Base-by-base conservation (phyloP, 1,284 basidiomycete species). In the Inonotus obliquus region DNA sequence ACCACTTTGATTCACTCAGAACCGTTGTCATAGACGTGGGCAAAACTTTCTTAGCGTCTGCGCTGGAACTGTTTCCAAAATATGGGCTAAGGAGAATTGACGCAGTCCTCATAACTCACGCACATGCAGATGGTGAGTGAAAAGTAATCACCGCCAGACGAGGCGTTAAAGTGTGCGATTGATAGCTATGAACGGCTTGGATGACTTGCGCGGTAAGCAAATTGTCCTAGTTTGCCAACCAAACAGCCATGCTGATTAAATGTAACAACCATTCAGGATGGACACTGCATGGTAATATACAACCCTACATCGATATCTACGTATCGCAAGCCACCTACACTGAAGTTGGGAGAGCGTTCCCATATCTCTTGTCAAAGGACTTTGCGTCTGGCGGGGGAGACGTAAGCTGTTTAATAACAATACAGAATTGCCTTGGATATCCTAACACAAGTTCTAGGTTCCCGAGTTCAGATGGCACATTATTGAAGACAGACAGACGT, bases 391-490 rank as follows among this genome's bases (percentile, higher is more conserved):
- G 91, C 54, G 88, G 90, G 35, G 91, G 90, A 48, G 88, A 89
- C 74, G 86, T 90, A 67, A 68, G 81, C 60, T 6, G 19, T 47
- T 32, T 21, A n/a, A n/a, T 63, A 48, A 29, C 9, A 21, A 60
- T 57, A 4, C 4, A 9, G 9, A 4, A 66, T 35, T 59, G 37
- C 39, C 14, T 61, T 25, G 48, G 57, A 60, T 52, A 48, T 27
- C 23, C 23, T 53, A 11, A 53, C 5, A 11, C 44, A 21, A 41
- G 14, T 35, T n/a, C 21, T 65, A 91, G 88, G 84, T 91, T 27
- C 88, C 89, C 3, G 82, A 86, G 64, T 91, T 92, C 70, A 81
- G 81, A 67, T 93, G 88, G 87, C 90, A 92, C 67, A 83, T 91
- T 58, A 85, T 92, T 66, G 78, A 82, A 48, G 82, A 89, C 61